Evolutionary conservation across 1,284 basidiomycete genomes (phyloP), one percentile per base, ranked within the genome.

Genomic region (Gastroboletus turbinatus): DNA sequence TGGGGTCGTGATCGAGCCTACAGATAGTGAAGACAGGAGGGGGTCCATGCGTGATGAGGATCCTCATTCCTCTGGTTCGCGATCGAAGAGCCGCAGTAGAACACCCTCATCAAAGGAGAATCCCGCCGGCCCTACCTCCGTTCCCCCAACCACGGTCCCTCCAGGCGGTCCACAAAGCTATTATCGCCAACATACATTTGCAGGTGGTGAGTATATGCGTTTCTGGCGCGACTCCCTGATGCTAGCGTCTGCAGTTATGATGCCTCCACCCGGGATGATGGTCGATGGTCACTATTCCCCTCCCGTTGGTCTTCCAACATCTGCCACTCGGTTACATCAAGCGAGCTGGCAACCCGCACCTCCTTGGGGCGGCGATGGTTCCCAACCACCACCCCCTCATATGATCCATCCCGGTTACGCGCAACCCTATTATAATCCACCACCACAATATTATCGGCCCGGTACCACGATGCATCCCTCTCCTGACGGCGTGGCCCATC

Each of bases 1-100:
- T 63, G 87, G 87, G 5, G 75, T 86, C n/a, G 73, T 86, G 52
- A 79, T 85, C 56, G 83, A 86, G 57, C 76, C 82, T 8, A 56
- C 72, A 6, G 79, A 80, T 25, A 63, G 57, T 14, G 62, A 65
- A 30, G 67, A 67, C 55, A 63, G 62, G 43, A 60, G 63, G 33
- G 70, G 70, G n/a, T 73, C 72, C 14, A 73, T 70, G 16, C 74
- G 67, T 13, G 69, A 74, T 30, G 75, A 71, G 17, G 70, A 73
- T 30, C 74, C 69, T 49, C 73, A 64, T 36, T 75, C 76, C 7
- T 76, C 78, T 13, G 74, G 68, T 21, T 80, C 80, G n/a, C 73
- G 77, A 59, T 74, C 77, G 14, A 69, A 68, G 54, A 84, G 83
- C 63, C 77, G 79, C 56, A 79, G 78, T 57, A 71, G 69, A 39